Conservation (phyloP, 306 rosid genomes). For the Glycine latifolia region DNA sequence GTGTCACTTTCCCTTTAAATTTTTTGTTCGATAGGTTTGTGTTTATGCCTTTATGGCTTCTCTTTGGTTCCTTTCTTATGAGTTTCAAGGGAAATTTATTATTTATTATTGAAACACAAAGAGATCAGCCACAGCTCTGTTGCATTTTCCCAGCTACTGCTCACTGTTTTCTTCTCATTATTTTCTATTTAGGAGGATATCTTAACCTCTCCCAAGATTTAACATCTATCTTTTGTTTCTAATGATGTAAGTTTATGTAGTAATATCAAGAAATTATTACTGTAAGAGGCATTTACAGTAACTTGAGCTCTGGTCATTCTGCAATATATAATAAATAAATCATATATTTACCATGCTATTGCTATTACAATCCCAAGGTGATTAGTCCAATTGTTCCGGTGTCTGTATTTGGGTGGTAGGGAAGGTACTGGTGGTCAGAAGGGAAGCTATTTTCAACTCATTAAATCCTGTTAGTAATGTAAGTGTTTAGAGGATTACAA, state of each 20-base stretch:
- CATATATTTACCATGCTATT: neutral
- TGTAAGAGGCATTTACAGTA: constrained; percentile 4
- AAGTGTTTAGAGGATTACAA: constrained; percentile 6
- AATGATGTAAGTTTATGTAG: neutral
- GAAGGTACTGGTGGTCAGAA: neutral
- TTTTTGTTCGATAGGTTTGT: constrained; percentile 12
- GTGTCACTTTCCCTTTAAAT: neutral
- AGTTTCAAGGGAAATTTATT: neutral
- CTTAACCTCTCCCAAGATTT: neutral
- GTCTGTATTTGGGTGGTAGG: neutral
- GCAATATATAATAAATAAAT: neutral
- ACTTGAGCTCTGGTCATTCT: neutral
- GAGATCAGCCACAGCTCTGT: neutral
- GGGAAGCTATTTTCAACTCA: neutral
- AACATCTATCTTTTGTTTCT: neutral
- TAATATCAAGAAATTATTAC: neutral
- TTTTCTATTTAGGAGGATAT: neutral
- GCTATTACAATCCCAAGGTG: constrained; percentile 9
- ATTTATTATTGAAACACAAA: neutral
- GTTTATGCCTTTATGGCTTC: neutral
- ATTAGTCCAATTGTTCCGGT: neutral
- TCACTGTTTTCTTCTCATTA: neutral
- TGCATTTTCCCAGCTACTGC: constrained; percentile 19
- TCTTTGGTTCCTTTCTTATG: neutral
- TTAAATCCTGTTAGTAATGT: neutral